These are phyloP conservation scores for rapeseed (Brassica napus) DNA, from an alignment of 345 rosid species.

Conservation along the genomic window Da-Ae NC_063442.1:36548501-36549000, in stretches of 20 bases:
- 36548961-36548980: too few relatives aligned
- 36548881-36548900: too few relatives aligned
- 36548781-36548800: too few relatives aligned
- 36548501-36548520: conserved; percentile 20
- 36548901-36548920: too few relatives aligned
- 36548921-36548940: too few relatives aligned
- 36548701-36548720: background rate
- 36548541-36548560: conserved; percentile 3
- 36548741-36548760: background rate
- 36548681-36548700: background rate
- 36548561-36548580: conserved; percentile 21
- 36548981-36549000: too few relatives aligned
- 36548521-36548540: conserved; percentile 25
- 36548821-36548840: too few relatives aligned
- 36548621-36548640: background rate
- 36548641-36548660: background rate
- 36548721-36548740: background rate
- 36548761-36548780: too few relatives aligned
- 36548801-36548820: too few relatives aligned
- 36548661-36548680: background rate
- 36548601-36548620: background rate
- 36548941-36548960: too few relatives aligned
- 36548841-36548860: too few relatives aligned
- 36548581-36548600: background rate
- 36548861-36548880: too few relatives aligned